These are phyloP conservation scores for Saraca asoca DNA, from an alignment of 331 rosid genomes.

Conservation along the genomic window DNA sequence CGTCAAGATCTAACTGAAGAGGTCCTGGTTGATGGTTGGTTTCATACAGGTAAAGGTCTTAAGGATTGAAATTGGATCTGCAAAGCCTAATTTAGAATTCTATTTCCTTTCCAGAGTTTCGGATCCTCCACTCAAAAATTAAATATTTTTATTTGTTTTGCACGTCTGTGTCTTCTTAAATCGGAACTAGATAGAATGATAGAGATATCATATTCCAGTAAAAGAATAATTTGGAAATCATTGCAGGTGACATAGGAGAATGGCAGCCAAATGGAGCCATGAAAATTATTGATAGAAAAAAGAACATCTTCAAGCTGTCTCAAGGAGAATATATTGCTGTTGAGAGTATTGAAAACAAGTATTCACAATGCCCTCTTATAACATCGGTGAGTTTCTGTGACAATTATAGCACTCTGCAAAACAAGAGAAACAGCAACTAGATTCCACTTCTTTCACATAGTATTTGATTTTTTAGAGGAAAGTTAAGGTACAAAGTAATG, in stretches of 20 bases:
- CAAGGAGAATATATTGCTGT: conserved; percentile 96
- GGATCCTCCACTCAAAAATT: background rate
- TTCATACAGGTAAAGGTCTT: conserved; percentile 74
- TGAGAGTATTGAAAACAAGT: conserved; percentile 77
- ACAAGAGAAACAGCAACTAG: background rate
- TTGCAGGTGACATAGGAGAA: conserved; percentile 93
- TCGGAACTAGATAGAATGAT: background rate
- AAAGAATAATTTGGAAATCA: conserved; percentile 27
- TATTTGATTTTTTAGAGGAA: conserved; percentile 2
- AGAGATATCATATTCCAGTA: too few relatives aligned
- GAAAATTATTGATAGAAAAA: conserved; percentile 89
- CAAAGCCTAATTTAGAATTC: too few relatives aligned
- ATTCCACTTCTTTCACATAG: background rate
- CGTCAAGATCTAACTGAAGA: conserved; percentile 74
- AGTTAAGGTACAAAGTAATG: background rate
- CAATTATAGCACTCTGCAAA: conserved; percentile 10
- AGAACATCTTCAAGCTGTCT: conserved; percentile 84
- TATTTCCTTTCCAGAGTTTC: too few relatives aligned
- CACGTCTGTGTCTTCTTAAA: background rate
- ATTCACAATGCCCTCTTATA: conserved; percentile 68
- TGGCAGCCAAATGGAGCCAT: conserved; percentile 84
- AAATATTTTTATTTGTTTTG: background rate
- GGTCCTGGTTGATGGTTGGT: conserved; percentile 81
- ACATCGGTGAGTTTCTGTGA: conserved; percentile 59
- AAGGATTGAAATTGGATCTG: background rate